These are phyloP conservation scores for Lepidium sativum DNA, from an alignment of 345 rosid genomes.

Conservation along the genomic window DNA sequence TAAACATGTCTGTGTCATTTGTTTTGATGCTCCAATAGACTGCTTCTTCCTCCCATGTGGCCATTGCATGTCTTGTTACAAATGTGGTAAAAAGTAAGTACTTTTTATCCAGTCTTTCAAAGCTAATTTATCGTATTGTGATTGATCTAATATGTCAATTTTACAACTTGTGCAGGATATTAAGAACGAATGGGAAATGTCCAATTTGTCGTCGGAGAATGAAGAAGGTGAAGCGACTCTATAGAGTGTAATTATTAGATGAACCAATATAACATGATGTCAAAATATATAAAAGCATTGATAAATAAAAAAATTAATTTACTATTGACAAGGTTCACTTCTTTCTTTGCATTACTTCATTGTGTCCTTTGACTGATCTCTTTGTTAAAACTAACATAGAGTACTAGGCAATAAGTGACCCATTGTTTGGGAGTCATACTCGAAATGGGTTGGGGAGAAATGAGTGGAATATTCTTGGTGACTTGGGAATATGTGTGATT, in stretches of 20 bases:
- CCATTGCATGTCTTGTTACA: slow-evolving; percentile 75
- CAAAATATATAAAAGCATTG: background rate
- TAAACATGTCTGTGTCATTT: slow-evolving; percentile 66
- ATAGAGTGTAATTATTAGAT: slow-evolving; percentile 9
- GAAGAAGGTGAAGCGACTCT: slow-evolving; percentile 69
- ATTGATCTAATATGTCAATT: background rate
- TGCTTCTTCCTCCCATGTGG: slow-evolving; percentile 92
- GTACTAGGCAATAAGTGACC: background rate
- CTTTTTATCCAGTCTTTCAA: background rate
- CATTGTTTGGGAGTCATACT: no score
- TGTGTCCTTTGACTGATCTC: background rate
- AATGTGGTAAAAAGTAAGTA: slow-evolving; percentile 53
- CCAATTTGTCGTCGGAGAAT: slow-evolving; percentile 59
- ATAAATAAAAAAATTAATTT: background rate
- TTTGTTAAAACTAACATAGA: background rate
- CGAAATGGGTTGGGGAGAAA: no score
- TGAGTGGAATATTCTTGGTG: no score
- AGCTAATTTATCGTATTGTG: no score
- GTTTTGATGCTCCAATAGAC: slow-evolving; percentile 85
- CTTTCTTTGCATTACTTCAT: background rate
- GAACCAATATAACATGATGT: background rate
- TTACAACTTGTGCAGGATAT: slow-evolving; percentile 41
- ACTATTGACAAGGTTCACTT: background rate
- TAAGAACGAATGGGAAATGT: slow-evolving; percentile 54
- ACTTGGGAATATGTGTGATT: no score